A percentile compares a stretch with the other conserved stretches of the same genome.
Conservation (phyloP, 1,139 yeast species). For the Yamadazyma blattariae region DNA sequence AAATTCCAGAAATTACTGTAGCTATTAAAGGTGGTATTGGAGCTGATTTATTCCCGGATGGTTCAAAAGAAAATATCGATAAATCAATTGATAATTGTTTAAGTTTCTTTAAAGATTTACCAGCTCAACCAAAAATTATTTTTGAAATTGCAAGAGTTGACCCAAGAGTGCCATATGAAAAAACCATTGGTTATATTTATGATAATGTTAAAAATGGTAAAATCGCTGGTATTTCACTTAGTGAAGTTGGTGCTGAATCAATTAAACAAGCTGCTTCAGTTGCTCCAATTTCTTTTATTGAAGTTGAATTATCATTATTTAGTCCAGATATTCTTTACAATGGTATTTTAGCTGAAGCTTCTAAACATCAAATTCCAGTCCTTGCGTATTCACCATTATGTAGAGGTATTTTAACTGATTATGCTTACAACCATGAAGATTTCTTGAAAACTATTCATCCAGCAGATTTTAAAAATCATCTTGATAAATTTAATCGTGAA, state of each 20-base stretch:
- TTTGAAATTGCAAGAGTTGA: slow-evolving; percentile 74
- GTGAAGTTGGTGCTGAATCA: slow-evolving; percentile 65
- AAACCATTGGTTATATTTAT: slow-evolving; percentile 48
- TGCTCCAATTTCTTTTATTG: slow-evolving; percentile 62
- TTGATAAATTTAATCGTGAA: slow-evolving; percentile 46
- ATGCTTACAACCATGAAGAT: slow-evolving; percentile 37
- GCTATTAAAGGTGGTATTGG: slow-evolving; percentile 65
- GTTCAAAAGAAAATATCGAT: slow-evolving; percentile 43
- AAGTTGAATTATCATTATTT: slow-evolving; percentile 71
- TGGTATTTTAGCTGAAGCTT: slow-evolving; percentile 58
- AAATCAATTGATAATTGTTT: neutral
- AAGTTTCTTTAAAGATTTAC: slow-evolving; percentile 26
- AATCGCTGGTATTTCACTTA: slow-evolving; percentile 65
- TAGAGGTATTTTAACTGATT: slow-evolving; percentile 74
- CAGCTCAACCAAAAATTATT: slow-evolving; percentile 44
- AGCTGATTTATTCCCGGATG: slow-evolving; percentile 37
- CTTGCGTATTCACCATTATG: slow-evolving; percentile 82
- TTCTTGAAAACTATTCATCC: slow-evolving; percentile 15
- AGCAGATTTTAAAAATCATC: slow-evolving; percentile 19
- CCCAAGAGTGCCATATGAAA: slow-evolving; percentile 42
- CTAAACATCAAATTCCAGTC: slow-evolving; percentile 52
- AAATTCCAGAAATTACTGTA: slow-evolving; percentile 46
- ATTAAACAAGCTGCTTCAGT: slow-evolving; percentile 52
- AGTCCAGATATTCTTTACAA: slow-evolving; percentile 56
- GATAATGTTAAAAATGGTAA: slow-evolving; percentile 53